phyloP scores from a whole-genome alignment of 83 land plant species.

The Thuja plicata region DNA sequence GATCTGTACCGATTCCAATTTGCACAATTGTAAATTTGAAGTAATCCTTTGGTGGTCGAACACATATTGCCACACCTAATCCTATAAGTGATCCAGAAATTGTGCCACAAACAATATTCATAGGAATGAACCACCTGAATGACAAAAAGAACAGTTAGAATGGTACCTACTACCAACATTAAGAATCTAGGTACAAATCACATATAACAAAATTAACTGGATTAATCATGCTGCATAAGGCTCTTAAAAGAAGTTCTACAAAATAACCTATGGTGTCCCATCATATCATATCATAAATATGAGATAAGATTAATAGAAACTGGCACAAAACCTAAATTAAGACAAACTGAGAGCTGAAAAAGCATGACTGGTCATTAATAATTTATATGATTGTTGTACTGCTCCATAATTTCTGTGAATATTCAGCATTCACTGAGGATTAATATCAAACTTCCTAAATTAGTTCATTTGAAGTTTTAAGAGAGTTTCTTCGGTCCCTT shows the following conservation, averaged over 20 bases:
- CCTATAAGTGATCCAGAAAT: constrained; percentile 30
- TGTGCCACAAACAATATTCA: constrained; percentile 33
- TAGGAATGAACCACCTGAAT: constrained; percentile 53
- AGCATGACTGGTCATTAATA: neutral
- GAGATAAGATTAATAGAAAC: neutral
- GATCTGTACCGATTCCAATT: constrained; percentile 41
- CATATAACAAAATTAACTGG: neutral
- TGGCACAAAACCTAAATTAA: neutral
- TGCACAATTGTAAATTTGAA: constrained; percentile 45
- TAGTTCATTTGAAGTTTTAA: neutral
- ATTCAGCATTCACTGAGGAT: neutral
- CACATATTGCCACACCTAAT: constrained; percentile 28
- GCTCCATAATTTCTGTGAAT: neutral
- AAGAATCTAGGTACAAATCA: neutral
- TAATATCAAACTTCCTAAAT: neutral
- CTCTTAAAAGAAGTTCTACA: neutral
- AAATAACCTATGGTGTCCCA: neutral
- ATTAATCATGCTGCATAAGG: neutral
- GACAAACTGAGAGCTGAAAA: neutral
- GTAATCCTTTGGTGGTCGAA: constrained; percentile 38
- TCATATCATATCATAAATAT: neutral
- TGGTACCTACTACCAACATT: neutral
- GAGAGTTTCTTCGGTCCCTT: neutral
- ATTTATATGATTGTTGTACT: neutral
- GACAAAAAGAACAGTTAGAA: neutral